Conservation (phyloP, 1,284 basidiomycete species). For the Coriolopsis trogii region DNA sequence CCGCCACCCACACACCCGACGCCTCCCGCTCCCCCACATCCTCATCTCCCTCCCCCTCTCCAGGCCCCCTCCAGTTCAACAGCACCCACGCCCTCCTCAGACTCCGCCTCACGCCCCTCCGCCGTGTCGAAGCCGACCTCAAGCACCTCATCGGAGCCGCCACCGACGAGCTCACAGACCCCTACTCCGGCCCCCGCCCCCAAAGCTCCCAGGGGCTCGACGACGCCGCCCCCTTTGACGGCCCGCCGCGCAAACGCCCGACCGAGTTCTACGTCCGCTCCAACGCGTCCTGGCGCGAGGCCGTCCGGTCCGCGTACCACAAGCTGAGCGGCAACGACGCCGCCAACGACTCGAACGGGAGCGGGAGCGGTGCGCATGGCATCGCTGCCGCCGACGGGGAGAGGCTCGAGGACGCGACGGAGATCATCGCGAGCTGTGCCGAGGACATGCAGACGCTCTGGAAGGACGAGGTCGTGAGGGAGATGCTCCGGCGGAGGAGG, state of each 20-base stretch:
- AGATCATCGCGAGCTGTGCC: constrained; percentile 58
- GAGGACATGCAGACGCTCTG: constrained; percentile 70
- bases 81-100: constrained; percentile 50
- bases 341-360: not conserved
- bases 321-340: constrained; percentile 1
- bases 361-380: too few species aligned
- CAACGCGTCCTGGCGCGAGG: constrained; percentile 31
- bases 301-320: constrained; percentile 20
- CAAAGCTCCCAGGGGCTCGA: constrained; percentile 11
- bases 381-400: constrained; percentile 10
- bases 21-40: constrained; percentile 25
- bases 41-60: not conserved
- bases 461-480: constrained; percentile 59
- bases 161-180: constrained; percentile 39
- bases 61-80: constrained; percentile 35
- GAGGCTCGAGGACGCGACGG: constrained; percentile 49
- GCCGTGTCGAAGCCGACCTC: constrained; percentile 57
- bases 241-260: constrained; percentile 7
- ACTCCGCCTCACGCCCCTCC: constrained; percentile 54
- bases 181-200: not conserved
- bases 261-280: constrained; percentile 37
- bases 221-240: constrained; percentile 30
- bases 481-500: constrained; percentile 53
- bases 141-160: constrained; percentile 52
- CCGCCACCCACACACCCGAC: constrained; percentile 27